A percentile compares a stretch with the other conserved stretches of the same genome.
These are phyloP conservation scores for Botrytis pseudocinerea DNA, from an alignment of 2,329 filamentous ascomycete species.

Conservation along the genomic window DNA sequence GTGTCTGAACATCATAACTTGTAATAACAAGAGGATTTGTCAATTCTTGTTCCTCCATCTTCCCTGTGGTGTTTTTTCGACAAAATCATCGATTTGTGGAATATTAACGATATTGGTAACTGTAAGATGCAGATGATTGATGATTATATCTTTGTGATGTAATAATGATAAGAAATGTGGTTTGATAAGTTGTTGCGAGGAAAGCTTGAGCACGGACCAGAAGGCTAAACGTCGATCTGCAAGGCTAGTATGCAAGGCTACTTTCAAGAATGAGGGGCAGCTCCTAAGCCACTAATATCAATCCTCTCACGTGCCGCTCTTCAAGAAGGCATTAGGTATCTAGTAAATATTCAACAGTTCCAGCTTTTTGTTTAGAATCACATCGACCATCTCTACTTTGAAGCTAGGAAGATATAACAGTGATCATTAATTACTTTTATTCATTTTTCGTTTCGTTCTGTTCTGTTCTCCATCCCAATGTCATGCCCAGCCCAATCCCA, in stretches of 20 bases:
- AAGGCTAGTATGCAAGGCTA: slow-evolving; percentile 1
- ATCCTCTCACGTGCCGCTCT: neutral
- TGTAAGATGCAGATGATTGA: neutral
- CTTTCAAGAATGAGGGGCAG: neutral
- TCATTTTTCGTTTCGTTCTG: neutral
- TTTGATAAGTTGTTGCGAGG: neutral
- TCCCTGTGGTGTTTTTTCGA: neutral
- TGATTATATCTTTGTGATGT: neutral
- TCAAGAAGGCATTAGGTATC: neutral
- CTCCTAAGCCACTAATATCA: neutral
- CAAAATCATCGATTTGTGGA: neutral
- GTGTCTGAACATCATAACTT: neutral
- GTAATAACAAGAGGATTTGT: neutral
- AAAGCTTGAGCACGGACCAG: slow-evolving; percentile 12
- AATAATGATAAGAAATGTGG: neutral
- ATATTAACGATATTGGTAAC: neutral
- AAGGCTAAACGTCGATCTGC: neutral
- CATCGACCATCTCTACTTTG: neutral
- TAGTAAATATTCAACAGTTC: neutral
- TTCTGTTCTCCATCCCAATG: slow-evolving; percentile 1
- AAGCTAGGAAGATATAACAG: too few species aligned
- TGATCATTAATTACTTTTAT: neutral
- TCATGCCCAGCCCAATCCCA: neutral
- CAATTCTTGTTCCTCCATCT: neutral
- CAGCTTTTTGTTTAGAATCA: neutral